Evolutionary conservation across 2,329 filamentous ascomycete species (phyloP), one percentile per base, ranked within the genome.

Genomic region (Colletotrichum australisinense): DNA sequence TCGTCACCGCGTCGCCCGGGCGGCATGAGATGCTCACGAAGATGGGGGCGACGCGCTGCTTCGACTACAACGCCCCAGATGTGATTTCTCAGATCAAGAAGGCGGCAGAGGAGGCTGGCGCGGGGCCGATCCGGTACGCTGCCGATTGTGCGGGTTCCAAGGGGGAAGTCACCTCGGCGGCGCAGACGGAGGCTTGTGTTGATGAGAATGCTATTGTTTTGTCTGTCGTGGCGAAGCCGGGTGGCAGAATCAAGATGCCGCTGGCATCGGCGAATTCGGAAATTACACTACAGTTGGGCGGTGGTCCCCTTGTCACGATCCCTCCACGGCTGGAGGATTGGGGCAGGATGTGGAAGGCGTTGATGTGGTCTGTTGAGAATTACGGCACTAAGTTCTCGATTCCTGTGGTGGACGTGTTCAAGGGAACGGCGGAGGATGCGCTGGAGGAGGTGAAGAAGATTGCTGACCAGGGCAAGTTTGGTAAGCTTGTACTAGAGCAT

Each of bases 31-130:
- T 78, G 19, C 76, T 82, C n/a, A 76, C 74, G 60, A 70, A 67
- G 8, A 68, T 83, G 4, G 83, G 83, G 0, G 83, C 82, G 1
- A 78, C 77, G 9, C 73, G 78, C 5, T 81, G 78, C 26, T 83
- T 84, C 66, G 82, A 84, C 63, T 84, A 84, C 26, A 16, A n/a
- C 0, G 14, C 65, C 4, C 35, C 60, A 12, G 65, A 74, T 19
- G 55, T 70, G 24, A 49, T 14, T 9, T 26, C 32, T 6, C 67
- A 14, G 1, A 70, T 73, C 55, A 49, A 24, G 14, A 67, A 57
- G 59, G 63, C 73, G 42, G 57, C 64, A 12, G 46, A 28, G 7
- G 67, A 69, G 19, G 26, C 49, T 4, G n/a, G 8, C 6, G 67
- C 49, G 55, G 67, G 67, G n/a, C 70, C 55, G 8, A 62, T 73